Evolutionary conservation across 2,329 filamentous ascomycete genomes (phyloP).

Genomic region (Arthroderma uncinatum): DNA sequence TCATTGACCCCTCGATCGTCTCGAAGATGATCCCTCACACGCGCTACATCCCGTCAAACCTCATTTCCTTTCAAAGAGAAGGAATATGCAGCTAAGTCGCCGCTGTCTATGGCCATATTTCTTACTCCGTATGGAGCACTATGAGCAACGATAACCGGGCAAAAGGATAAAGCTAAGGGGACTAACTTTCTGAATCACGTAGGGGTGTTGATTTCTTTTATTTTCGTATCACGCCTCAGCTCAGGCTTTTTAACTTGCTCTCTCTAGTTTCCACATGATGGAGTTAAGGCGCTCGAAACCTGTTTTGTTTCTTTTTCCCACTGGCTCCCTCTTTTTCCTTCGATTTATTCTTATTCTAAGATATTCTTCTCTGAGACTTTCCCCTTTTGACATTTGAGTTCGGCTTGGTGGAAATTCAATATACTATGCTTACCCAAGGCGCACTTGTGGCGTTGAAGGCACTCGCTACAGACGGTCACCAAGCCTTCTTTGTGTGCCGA

Average conservation of each 20-base stretch:
- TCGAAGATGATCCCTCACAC: slow-evolving; percentile 1
- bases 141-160: neutral
- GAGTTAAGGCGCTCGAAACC: neutral
- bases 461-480: neutral
- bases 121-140: too few species aligned
- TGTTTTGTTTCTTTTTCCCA: neutral
- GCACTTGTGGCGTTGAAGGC: neutral
- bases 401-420: neutral
- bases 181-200: neutral
- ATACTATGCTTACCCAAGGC: neutral
- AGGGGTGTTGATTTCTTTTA: neutral
- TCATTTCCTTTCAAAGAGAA: neutral
- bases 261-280: neutral
- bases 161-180: neutral
- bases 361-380: neutral
- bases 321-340: neutral
- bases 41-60: neutral
- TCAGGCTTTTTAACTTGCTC: neutral
- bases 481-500: neutral
- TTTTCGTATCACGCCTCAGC: neutral
- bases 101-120: neutral
- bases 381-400: neutral
- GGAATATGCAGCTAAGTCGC: neutral
- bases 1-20: slow-evolving; percentile 2
- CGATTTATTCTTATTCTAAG: neutral